These are phyloP conservation scores for Rosellinia necatrix DNA, from an alignment of 2,329 filamentous ascomycete genomes.

Conservation along the genomic window DNA sequence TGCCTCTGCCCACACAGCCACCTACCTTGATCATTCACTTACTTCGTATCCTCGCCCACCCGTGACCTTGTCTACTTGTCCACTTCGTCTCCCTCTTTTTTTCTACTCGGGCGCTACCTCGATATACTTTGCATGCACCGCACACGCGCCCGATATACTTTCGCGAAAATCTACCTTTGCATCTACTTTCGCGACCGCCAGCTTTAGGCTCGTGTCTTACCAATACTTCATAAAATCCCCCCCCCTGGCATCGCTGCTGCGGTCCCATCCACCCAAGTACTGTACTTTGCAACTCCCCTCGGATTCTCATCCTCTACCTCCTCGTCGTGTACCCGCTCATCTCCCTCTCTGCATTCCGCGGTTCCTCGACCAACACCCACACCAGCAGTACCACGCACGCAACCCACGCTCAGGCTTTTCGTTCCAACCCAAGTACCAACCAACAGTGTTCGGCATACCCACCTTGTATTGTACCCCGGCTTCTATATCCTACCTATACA, in stretches of 20 bases:
- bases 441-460: conserved; percentile 20
- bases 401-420: conserved; percentile 17
- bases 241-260: conserved; percentile 4
- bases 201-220: conserved; percentile 23
- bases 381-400: conserved; percentile 27
- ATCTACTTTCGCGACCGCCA: conserved; percentile 16
- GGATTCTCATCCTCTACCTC: conserved; percentile 20
- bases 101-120: conserved; percentile 29
- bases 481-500: conserved; percentile 23
- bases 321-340: conserved; percentile 21
- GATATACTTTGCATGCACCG: conserved; percentile 33
- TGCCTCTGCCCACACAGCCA: conserved; percentile 18
- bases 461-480: conserved; percentile 28
- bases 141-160: conserved; percentile 25
- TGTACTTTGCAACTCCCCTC: conserved; percentile 12
- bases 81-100: conserved; percentile 28
- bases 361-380: conserved; percentile 16
- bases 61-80: conserved; percentile 31
- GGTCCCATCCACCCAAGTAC: conserved; percentile 18
- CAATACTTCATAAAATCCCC: conserved; percentile 14
- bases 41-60: conserved; percentile 22
- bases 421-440: conserved; percentile 25
- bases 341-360: conserved; percentile 2
- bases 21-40: conserved; percentile 26
- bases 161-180: conserved; percentile 15